Evolutionary conservation across 805 yeast genomes (phyloP), one percentile per base, ranked within the genome.

Genomic region (Wickerhamomyces subpelliculosus): DNA sequence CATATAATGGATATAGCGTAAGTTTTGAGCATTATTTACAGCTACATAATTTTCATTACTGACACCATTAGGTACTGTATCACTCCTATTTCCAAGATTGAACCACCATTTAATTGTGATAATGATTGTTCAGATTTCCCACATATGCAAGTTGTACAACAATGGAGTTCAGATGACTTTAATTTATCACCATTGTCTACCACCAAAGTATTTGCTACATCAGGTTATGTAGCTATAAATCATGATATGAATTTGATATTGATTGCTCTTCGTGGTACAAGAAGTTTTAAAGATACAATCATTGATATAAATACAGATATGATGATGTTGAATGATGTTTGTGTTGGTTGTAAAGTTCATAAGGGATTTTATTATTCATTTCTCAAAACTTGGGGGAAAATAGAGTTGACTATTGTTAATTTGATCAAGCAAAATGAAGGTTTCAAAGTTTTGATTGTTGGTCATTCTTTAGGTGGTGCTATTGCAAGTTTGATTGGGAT

Each of bases 391-490:
- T 47, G 51, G 40, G 11, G 12, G 11, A 36, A 27, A 13, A 25
- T 45, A 8, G 21, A 30, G 9, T 22, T 32, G 13, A 19, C 26
- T 4, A 12, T 46, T 3, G 12, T 45, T 4, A 37, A 25, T 16
- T 40, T 43, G 4, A 9, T 22, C 4, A 3, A 23, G 4, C 5
- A 19, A 4, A 14, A 11, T 8, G 13, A 34, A 12, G 16, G 38
- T 11, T 51, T 46, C 20, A 27, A 41, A 23, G 35, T 54, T 2
- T 8, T 27, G 2, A 35, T 52, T 9, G 37, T 52, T 45, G 59
- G 59, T 5, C 59, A 54, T 29, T 54, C 59, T 1, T 36, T 54
- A 37, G 59, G 59, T 13, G 59, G 57, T 26, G 54, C 57, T 5
- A 39, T 54, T 1, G 43, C 55, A 1, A 31, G 47, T 6, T 34